Base-by-base conservation (phyloP, 1,284 basidiomycete genomes). In the Melampsora americana region DNA sequence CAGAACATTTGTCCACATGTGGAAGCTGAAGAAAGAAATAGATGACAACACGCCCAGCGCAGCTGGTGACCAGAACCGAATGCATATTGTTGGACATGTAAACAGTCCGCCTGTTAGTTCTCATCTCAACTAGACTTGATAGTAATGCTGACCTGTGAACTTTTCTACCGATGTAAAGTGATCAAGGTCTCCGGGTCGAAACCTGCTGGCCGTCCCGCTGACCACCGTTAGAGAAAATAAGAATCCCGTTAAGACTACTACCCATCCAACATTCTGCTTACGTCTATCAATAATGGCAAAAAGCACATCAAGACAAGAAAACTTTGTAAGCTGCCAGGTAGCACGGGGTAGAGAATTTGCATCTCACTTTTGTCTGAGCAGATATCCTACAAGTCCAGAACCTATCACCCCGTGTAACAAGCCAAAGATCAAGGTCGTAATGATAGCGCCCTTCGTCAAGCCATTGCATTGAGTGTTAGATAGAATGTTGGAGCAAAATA, bases 391-490 rank as follows among this genome's bases (percentile, higher is more conserved):
- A 11, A 73, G 70, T 5, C 62, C 65, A 46, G 39, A 42, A 18
- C 70, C 70, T 50, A 66, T 30, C 16, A 50, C 5, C 28, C 70
- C 72, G 18, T 74, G 50, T 28, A 46, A n/a, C 2, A 74, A 44
- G 5, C 72, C 65, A 20, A 67, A 28, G 26, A 64, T 42, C 16
- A 74, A 53, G 18, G 32, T 35, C n/a, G 65, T 23, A 23, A 26
- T 60, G 35, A 74, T 46, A 48, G 46, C 72, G 48, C 53, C 44
- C 39, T 64, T 62, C 39, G 72, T 74, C 16, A 74, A 64, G 20
- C 72, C 72, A 44, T 74, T 74, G 65, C 72, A 74, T 46, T 74
- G 72, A 28, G 72, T 74, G 59, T 67, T 65, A 18, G 39, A 28
- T 32, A 74, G 48, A 39, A 59, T 67, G 72, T 74, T 74, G 20